Evolutionary conservation across 352 stramenopile species (phyloP).

Genomic region (Phytophthora palmivora): DNA sequence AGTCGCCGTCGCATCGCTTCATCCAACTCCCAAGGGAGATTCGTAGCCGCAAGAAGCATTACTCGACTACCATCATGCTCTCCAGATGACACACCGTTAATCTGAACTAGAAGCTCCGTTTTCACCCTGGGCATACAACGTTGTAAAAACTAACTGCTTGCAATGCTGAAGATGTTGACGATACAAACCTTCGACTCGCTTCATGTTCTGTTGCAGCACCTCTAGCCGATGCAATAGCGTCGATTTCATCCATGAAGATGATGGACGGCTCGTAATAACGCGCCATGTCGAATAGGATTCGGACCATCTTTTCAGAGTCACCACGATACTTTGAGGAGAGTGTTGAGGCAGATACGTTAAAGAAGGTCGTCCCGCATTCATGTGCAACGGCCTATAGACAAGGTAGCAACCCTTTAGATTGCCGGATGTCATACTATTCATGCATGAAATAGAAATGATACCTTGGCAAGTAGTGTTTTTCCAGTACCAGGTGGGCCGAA

Average conservation of each 20-base stretch:
- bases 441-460: slow-evolving; percentile 9
- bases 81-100: slow-evolving; percentile 92
- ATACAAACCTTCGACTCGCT: slow-evolving; percentile 71
- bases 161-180: neutral
- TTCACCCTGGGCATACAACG: slow-evolving; percentile 84
- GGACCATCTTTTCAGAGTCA: slow-evolving; percentile 96
- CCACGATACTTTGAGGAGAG: slow-evolving; percentile 95
- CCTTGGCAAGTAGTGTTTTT: slow-evolving; percentile 90
- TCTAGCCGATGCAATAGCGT: slow-evolving; percentile 89
- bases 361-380: slow-evolving; percentile 98
- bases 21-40: slow-evolving; percentile 97
- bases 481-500: slow-evolving; percentile 90
- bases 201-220: slow-evolving; percentile 85
- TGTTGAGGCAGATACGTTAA: slow-evolving; percentile 95
- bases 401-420: neutral
- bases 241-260: slow-evolving; percentile 99
- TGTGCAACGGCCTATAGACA: slow-evolving; percentile 83
- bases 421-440: neutral
- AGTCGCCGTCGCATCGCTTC: slow-evolving; percentile 94
- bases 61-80: slow-evolving; percentile 64
- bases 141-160: neutral
- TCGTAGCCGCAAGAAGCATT: slow-evolving; percentile 96
- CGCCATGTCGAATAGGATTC: slow-evolving; percentile 99
- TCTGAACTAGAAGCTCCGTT: slow-evolving; percentile 98
- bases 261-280: slow-evolving; percentile 96